Evolutionary conservation across 1,139 yeast genomes (phyloP).

Genomic region (Saccharomyces pastorianus): DNA sequence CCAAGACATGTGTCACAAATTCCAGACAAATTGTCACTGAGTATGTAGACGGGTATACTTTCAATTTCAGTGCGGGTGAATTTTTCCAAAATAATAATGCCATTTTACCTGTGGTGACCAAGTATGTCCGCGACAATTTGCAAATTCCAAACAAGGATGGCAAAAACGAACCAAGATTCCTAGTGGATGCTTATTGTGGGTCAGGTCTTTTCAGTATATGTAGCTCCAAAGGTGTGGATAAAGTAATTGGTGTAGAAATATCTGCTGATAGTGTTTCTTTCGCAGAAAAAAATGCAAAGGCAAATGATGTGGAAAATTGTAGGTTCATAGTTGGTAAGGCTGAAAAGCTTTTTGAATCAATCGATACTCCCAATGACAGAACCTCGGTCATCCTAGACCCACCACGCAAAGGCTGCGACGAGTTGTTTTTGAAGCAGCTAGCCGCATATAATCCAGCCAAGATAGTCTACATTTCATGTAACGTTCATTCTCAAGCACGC

Average conservation of each 20-base stretch:
- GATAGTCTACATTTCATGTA: constrained; percentile 88
- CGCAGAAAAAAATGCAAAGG: constrained; percentile 72
- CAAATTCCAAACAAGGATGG: constrained; percentile 37
- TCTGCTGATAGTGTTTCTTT: constrained; percentile 85
- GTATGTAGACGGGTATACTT: constrained; percentile 60
- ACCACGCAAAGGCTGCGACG: constrained; percentile 95
- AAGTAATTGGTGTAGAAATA: constrained; percentile 89
- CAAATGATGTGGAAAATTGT: constrained; percentile 69
- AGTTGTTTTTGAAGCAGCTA: constrained; percentile 73
- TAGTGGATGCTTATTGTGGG: constrained; percentile 97
- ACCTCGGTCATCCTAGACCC: constrained; percentile 94
- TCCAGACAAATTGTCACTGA: constrained; percentile 76
- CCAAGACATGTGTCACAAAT: constrained; percentile 49
- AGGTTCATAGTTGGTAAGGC: constrained; percentile 87
- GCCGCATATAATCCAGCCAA: constrained; percentile 76
- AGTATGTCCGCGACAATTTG: constrained; percentile 68
- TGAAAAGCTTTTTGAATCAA: constrained; percentile 73
- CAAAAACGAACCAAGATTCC: constrained; percentile 37
- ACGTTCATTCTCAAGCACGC: constrained; percentile 95
- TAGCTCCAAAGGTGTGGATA: constrained; percentile 68
- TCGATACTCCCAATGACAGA: constrained; percentile 61
- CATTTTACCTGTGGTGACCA: constrained; percentile 73
- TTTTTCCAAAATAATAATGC: constrained; percentile 95
- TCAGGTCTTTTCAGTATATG: constrained; percentile 89
- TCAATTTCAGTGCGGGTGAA: constrained; percentile 87